Evolutionary conservation across 2,329 filamentous ascomycete genomes (phyloP).

Genomic region (Magnaporthales sp.): DNA sequence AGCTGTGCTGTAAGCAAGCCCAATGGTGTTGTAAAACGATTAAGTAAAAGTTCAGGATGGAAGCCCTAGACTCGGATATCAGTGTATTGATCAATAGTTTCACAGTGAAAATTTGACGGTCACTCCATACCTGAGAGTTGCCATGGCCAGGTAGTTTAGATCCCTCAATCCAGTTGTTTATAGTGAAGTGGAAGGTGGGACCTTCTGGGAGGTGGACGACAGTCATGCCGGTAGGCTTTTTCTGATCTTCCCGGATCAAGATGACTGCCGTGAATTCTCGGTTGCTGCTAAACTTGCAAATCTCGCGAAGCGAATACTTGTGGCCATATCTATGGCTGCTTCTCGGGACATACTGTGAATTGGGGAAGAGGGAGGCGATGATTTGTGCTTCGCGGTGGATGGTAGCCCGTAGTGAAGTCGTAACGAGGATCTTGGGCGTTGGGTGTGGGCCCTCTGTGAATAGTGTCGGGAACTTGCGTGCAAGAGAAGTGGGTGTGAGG

Average conservation of each 20-base stretch:
- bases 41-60: conserved; percentile 5
- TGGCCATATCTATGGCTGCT: conserved; percentile 76
- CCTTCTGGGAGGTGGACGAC: conserved; percentile 77
- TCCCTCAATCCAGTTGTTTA: conserved; percentile 85
- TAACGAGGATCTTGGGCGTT: conserved; percentile 80
- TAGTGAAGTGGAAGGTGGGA: conserved; percentile 86
- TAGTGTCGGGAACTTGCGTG: conserved; percentile 53
- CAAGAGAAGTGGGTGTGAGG: conserved; percentile 49
- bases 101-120: too few relatives aligned
- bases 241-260: conserved; percentile 81
- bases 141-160: conserved; percentile 82
- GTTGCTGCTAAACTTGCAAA: conserved; percentile 74
- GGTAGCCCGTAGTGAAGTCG: conserved; percentile 80
- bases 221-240: conserved; percentile 73
- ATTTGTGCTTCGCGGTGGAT: conserved; percentile 76
- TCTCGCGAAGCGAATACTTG: conserved; percentile 89
- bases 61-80: neutral
- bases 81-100: conserved; percentile 34
- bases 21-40: conserved; percentile 74
- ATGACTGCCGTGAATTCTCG: conserved; percentile 77
- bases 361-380: conserved; percentile 76
- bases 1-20: conserved; percentile 81
- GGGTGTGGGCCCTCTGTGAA: conserved; percentile 51
- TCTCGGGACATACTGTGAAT: conserved; percentile 77
- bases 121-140: conserved; percentile 40